Evolutionary conservation across 2,329 filamentous ascomycete species (phyloP), one percentile per base, ranked within the genome.

Genomic region (Nigrospora osmanthi): DNA sequence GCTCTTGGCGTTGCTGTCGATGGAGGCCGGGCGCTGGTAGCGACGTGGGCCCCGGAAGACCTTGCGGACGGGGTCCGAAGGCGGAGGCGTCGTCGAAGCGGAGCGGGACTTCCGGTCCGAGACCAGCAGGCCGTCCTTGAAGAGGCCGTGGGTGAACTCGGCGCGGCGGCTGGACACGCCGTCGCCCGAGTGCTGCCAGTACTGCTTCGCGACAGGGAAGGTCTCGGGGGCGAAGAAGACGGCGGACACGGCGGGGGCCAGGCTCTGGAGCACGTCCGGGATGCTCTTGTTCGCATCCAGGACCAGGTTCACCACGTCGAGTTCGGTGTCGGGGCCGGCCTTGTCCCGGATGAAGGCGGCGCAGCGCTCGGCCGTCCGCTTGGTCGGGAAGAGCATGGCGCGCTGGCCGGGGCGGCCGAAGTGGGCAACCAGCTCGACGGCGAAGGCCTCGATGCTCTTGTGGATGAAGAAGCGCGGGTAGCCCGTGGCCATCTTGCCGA

Each of bases 391-490:
- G 2, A 97, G 73, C 74, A 95, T 88, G 33, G 88, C 87, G 47
- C 80, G 74, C 53, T 86, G 77, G 12, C 75, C 75, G 1, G 74
- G 62, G 28, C 68, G 71, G 36, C 84, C 86, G 66, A 86, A 73
- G 41, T 73, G 77, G 31, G 73, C 70, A 16, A 84, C 66, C 40
- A 97, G 80, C 42, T 84, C 80, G 40, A 71, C 66, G 13, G 82
- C 83, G 48, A 98, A 82, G 33, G 79, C 79, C 52, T 82, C 73
- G 52, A 97, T 95, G 53, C 76, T 81, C 57, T 83, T 85, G 65
- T 97, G 89, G 50, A 97, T 83, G 66, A 95, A 96, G 71, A 97
- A 98, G 44, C 86, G 80, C 49, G 93, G 93, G 65, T 98, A 98
- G 33, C 93, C 93, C 38, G 87, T 94, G 52, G 80, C 76, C 89